These are phyloP conservation scores for Rhodotorula babjevae DNA, from an alignment of 768 basidiomycete genomes.

Conservation along the genomic window DNA sequence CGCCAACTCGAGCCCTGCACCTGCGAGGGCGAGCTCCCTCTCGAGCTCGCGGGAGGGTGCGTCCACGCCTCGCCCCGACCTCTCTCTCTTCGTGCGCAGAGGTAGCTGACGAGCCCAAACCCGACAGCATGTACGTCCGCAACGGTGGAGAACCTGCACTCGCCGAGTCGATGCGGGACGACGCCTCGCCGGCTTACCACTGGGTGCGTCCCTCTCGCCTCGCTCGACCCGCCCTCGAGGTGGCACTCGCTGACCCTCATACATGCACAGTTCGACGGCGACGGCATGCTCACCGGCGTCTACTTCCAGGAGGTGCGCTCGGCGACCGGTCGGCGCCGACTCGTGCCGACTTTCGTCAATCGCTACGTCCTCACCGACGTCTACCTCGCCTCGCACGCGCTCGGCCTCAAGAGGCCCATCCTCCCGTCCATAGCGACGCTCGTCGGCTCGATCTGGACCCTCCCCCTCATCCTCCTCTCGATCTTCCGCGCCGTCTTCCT, in stretches of 20 bases:
- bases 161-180: constrained; percentile 7
- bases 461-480: constrained; percentile 45
- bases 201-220: constrained; percentile 39
- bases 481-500: constrained; percentile 40
- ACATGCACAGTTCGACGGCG: constrained; percentile 48
- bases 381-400: constrained; percentile 44
- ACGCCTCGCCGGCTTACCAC: constrained; percentile 44
- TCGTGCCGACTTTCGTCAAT: constrained; percentile 44
- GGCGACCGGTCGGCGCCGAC: neutral
- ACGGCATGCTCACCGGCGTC: constrained; percentile 51
- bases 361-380: constrained; percentile 44
- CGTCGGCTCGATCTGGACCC: constrained; percentile 46
- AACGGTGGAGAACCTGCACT: constrained; percentile 49
- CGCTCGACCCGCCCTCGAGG: no score
- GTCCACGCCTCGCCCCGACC: neutral
- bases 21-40: constrained; percentile 45
- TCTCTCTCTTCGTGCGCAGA: no score
- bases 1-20: constrained; percentile 44
- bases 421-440: constrained; percentile 46
- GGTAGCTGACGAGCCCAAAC: neutral
- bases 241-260: no score
- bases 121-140: constrained; percentile 47
- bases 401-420: constrained; percentile 40
- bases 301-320: constrained; percentile 39
- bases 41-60: constrained; percentile 43